These are phyloP conservation scores for Lupinus albus DNA, from an alignment of 306 rosid species.

Conservation along the genomic window DNA sequence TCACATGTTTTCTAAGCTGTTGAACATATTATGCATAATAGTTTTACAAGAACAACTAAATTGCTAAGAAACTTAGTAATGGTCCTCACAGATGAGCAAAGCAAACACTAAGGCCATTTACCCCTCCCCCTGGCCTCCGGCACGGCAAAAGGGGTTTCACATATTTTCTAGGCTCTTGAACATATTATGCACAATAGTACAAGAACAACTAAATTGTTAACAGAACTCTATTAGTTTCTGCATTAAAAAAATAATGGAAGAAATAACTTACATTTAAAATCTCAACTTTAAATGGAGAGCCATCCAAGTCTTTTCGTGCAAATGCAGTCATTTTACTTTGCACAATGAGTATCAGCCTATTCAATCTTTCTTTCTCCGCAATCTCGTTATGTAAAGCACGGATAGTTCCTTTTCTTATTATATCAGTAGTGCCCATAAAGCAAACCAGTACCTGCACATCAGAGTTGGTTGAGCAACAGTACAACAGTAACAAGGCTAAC, in stretches of 20 bases:
- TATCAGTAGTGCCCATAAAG: constrained; percentile 45
- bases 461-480: constrained; percentile 1
- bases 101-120: not conserved
- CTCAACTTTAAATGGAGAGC: constrained; percentile 47
- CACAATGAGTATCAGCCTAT: constrained; percentile 44
- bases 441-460: constrained; percentile 50
- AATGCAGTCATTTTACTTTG: constrained; percentile 48
- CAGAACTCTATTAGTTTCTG: not conserved
- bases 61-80: too few relatives aligned
- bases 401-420: constrained; percentile 30
- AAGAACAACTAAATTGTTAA: constrained; percentile 4
- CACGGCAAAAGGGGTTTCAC: not conserved
- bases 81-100: not conserved
- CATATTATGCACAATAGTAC: constrained; percentile 7
- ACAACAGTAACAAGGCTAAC: not conserved
- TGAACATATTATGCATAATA: too few relatives aligned
- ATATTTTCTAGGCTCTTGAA: not conserved
- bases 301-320: constrained; percentile 43
- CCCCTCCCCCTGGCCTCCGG: too few relatives aligned
- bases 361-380: constrained; percentile 30
- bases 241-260: constrained; percentile 12
- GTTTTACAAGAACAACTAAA: too few relatives aligned
- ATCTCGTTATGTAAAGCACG: constrained; percentile 26
- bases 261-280: constrained; percentile 43
- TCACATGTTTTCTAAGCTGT: too few relatives aligned